Conservation (phyloP, 129 eudicot species). For the Gnaphalium uliginosum region DNA sequence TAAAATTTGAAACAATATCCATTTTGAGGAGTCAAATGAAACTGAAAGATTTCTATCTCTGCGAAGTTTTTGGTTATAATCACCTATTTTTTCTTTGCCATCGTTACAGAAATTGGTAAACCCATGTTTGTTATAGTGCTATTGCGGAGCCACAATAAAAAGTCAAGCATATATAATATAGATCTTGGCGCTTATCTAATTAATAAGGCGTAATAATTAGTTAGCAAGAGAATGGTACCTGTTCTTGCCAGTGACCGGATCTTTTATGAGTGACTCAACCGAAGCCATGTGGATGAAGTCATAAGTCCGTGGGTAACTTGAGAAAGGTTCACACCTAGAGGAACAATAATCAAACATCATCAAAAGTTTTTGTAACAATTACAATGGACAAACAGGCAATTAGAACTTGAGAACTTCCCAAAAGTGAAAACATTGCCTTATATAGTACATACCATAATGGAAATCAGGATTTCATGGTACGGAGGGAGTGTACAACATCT, state of each 20-base stretch:
- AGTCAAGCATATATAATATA: not conserved
- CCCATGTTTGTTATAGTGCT: not conserved
- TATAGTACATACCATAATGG: too few relatives aligned
- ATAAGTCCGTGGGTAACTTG: conserved; percentile 91
- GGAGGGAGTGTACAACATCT: too few relatives aligned
- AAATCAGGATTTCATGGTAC: too few relatives aligned
- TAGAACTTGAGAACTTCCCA: too few relatives aligned
- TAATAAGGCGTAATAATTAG: too few relatives aligned
- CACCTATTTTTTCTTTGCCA: not conserved
- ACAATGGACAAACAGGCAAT: too few relatives aligned
- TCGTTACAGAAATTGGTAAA: not conserved
- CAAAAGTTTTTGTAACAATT: too few relatives aligned
- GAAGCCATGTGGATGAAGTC: conserved; percentile 76
- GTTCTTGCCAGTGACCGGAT: conserved; percentile 56
- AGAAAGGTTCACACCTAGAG: conserved; percentile 95
- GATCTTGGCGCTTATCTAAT: too few relatives aligned
- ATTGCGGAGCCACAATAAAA: not conserved
- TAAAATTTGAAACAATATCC: not conserved
- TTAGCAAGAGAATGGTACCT: conserved; percentile 48
- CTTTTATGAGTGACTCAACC: conserved; percentile 68
- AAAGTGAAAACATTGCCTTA: too few relatives aligned
- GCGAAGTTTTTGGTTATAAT: not conserved
- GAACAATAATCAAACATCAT: not conserved
- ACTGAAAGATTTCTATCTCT: too few relatives aligned
- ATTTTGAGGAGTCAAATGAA: not conserved